phyloP scores from a whole-genome alignment of 495 filamentous ascomycete genomes.

The Talaromyces borbonicus region DNA sequence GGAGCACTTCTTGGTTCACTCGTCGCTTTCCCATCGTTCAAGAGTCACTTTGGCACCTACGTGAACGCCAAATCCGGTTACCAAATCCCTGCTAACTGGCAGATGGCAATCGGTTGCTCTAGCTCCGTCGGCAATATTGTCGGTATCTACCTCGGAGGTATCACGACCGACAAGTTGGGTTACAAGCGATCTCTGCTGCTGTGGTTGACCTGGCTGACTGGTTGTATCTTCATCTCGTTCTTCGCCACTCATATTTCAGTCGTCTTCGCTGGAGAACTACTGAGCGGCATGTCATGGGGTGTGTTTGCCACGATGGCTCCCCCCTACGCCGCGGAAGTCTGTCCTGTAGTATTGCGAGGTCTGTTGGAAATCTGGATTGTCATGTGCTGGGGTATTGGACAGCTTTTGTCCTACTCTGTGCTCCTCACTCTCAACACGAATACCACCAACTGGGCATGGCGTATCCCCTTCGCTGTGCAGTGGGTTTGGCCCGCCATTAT shows the following conservation, averaged over 20 bases:
- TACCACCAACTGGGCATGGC: conserved; percentile 39
- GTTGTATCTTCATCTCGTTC: conserved; percentile 19
- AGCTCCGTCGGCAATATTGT: conserved; percentile 20
- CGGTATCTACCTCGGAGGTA: conserved; percentile 11
- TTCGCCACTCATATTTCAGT: conserved; percentile 8
- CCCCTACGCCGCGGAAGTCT: conserved; percentile 43
- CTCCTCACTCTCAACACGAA: conserved; percentile 25
- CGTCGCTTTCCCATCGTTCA: conserved; percentile 37
- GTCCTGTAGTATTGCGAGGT: conserved; percentile 31
- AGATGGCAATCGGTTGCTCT: conserved; percentile 54
- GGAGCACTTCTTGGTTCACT: conserved; percentile 29
- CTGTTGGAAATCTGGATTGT: conserved; percentile 38
- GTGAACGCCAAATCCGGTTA: conserved; percentile 32
- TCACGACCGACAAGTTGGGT: conserved; percentile 5
- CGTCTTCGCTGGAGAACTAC: conserved; percentile 9
- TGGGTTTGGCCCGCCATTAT: conserved; percentile 46
- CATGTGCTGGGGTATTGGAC: conserved; percentile 41
- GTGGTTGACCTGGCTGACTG: conserved; percentile 6
- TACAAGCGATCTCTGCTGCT: conserved; percentile 6
- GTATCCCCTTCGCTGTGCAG: conserved; percentile 46
- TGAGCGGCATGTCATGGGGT: conserved; percentile 6
- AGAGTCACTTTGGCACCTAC: conserved; percentile 47
- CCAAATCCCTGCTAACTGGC: conserved; percentile 55
- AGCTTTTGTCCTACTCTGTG: conserved; percentile 41
- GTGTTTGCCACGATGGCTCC: conserved; percentile 40